Conservation (phyloP, 129 eudicot species). For the Flaveria brownii region DNA sequence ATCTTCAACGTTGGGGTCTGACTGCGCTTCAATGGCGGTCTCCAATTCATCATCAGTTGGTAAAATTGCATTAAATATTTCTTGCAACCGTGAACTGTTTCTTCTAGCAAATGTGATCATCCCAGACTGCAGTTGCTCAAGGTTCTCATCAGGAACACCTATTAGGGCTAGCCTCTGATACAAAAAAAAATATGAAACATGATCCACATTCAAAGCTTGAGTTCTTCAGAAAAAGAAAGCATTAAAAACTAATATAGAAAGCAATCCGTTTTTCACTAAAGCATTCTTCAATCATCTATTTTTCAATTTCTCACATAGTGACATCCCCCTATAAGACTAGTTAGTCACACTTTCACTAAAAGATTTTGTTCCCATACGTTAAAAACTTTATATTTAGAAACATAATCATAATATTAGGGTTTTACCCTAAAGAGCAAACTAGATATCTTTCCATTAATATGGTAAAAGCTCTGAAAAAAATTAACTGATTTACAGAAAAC, state of each 20-base stretch:
- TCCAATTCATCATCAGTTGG: slow-evolving; percentile 66
- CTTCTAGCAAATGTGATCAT: slow-evolving; percentile 53
- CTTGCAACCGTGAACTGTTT: slow-evolving; percentile 40
- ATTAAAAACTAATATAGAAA: not conserved
- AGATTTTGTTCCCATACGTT: not conserved
- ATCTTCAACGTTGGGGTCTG: slow-evolving; percentile 46
- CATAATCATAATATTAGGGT: not conserved
- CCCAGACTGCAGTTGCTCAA: slow-evolving; percentile 57
- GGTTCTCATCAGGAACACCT: slow-evolving; percentile 62
- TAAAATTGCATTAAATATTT: slow-evolving; percentile 59
- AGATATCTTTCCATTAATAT: not conserved
- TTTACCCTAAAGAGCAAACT: not conserved
- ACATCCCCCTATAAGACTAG: slow-evolving; percentile 3
- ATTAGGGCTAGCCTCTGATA: slow-evolving; percentile 68
- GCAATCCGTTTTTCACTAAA: not conserved
- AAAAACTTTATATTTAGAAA: not conserved
- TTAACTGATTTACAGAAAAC: too few species aligned
- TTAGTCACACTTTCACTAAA: not conserved
- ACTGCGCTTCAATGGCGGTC: slow-evolving; percentile 39
- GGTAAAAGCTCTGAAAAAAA: not conserved
- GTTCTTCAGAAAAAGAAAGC: not conserved
- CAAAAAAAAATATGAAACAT: slow-evolving; percentile 3
- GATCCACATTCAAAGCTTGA: not conserved
- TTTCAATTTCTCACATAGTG: not conserved
- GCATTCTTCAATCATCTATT: not conserved